Evolutionary conservation across 2,329 filamentous ascomycete genomes (phyloP).

Genomic region (Fusarium torulosum): DNA sequence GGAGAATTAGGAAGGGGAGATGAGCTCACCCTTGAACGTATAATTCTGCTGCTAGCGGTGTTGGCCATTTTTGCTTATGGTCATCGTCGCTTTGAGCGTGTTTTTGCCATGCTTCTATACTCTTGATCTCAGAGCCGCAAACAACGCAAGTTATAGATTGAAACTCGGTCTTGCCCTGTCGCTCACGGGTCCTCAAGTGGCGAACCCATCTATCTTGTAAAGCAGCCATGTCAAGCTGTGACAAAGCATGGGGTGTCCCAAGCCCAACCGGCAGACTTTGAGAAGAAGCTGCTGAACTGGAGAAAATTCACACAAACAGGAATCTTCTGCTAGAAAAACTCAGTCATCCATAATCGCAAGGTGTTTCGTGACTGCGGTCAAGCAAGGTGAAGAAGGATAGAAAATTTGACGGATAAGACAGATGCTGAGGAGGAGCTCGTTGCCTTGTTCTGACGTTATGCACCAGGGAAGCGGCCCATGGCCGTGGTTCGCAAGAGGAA

Average conservation of each 20-base stretch:
- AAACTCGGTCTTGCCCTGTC: slow-evolving; percentile 30
- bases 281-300: background rate
- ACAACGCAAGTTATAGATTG: slow-evolving; percentile 15
- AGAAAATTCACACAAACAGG: background rate
- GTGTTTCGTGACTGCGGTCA: background rate
- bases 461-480: too few relatives aligned
- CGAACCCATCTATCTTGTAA: slow-evolving; percentile 36
- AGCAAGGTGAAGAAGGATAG: background rate
- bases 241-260: slow-evolving; percentile 21
- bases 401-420: too few relatives aligned
- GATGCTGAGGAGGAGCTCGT: too few relatives aligned
- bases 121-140: slow-evolving; percentile 45
- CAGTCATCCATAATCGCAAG: slow-evolving; percentile 12
- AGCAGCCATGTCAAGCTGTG: slow-evolving; percentile 28
- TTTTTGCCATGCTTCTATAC: slow-evolving; percentile 45
- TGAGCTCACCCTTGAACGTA: slow-evolving; percentile 28
- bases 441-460: too few relatives aligned
- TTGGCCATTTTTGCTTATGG: slow-evolving; percentile 39
- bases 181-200: slow-evolving; percentile 30
- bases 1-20: background rate
- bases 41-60: slow-evolving; percentile 10
- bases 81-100: slow-evolving; percentile 41
- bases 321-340: background rate
- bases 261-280: slow-evolving; percentile 6
- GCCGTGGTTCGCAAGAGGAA: too few relatives aligned